These are phyloP conservation scores for Phlebiopsis flavidoalba DNA, from an alignment of 768 basidiomycete genomes.

Conservation along the genomic window DNA sequence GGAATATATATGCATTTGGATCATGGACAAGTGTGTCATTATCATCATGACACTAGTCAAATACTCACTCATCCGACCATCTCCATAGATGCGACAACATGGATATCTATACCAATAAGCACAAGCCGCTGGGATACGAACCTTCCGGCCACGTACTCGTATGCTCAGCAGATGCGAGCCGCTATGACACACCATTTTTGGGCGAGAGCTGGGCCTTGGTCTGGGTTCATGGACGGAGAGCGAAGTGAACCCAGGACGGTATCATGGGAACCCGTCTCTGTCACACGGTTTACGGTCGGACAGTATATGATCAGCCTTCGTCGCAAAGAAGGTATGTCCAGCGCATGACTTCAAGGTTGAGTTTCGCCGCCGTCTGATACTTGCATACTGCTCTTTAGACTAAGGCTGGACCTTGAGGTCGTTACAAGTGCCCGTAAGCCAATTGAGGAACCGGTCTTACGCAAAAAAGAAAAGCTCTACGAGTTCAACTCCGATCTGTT, in stretches of 20 bases:
- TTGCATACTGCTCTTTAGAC: conserved; percentile 7
- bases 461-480: conserved; percentile 13
- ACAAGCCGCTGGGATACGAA: not conserved
- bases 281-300: conserved; percentile 14
- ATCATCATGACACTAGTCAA: not conserved
- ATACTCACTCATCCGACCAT: not conserved
- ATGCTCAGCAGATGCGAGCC: conserved; percentile 21
- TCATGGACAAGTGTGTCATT: conserved; percentile 13
- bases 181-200: conserved; percentile 19
- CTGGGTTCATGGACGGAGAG: conserved; percentile 14
- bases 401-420: conserved; percentile 13
- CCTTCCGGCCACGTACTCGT: not conserved
- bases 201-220: conserved; percentile 12
- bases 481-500: conserved; percentile 9
- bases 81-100: conserved; percentile 13
- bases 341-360: too few species aligned
- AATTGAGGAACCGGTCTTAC: conserved; percentile 18
- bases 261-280: conserved; percentile 19
- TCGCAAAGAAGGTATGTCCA: conserved; percentile 16
- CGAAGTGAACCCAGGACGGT: not conserved
- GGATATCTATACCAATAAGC: conserved; percentile 11
- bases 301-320: conserved; percentile 23
- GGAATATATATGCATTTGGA: conserved; percentile 13
- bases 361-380: too few species aligned
- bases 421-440: conserved; percentile 22